Evolutionary conservation across 2,329 filamentous ascomycete genomes (phyloP).

Genomic region (Trichoderma lentiforme): DNA sequence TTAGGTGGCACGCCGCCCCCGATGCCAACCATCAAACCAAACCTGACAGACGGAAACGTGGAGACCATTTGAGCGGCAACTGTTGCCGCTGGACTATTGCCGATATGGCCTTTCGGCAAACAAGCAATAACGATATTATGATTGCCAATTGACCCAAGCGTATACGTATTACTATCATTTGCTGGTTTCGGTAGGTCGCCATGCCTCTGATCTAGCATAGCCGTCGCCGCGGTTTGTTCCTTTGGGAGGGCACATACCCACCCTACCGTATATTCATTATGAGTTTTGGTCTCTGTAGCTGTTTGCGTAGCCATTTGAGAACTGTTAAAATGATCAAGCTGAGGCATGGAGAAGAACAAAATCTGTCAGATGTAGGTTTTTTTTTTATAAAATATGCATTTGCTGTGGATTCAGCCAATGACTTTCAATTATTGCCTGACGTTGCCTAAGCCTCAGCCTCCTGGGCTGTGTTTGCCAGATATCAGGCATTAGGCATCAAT

Average conservation of each 20-base stretch:
- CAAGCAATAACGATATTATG: not conserved
- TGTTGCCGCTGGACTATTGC: not conserved
- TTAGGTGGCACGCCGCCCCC: not conserved
- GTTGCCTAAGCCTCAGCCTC: no score
- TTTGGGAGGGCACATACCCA: not conserved
- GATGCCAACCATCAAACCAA: not conserved
- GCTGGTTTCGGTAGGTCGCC: not conserved
- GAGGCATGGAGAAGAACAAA: no score
- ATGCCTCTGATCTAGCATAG: not conserved
- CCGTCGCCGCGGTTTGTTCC: not conserved
- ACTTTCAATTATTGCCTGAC: no score
- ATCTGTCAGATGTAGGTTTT: no score
- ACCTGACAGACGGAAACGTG: not conserved
- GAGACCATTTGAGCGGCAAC: not conserved
- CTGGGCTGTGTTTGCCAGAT: no score
- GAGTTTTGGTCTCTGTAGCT: not conserved
- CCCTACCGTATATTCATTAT: not conserved
- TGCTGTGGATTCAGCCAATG: no score
- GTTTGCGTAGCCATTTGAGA: not conserved
- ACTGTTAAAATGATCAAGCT: no score
- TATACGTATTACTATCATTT: not conserved
- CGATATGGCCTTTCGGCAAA: not conserved
- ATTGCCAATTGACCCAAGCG: not conserved
- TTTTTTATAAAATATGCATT: no score
- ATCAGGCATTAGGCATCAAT: no score